phyloP scores from a whole-genome alignment of 352 stramenopile genomes.

The Phytophthora megakarya region DNA sequence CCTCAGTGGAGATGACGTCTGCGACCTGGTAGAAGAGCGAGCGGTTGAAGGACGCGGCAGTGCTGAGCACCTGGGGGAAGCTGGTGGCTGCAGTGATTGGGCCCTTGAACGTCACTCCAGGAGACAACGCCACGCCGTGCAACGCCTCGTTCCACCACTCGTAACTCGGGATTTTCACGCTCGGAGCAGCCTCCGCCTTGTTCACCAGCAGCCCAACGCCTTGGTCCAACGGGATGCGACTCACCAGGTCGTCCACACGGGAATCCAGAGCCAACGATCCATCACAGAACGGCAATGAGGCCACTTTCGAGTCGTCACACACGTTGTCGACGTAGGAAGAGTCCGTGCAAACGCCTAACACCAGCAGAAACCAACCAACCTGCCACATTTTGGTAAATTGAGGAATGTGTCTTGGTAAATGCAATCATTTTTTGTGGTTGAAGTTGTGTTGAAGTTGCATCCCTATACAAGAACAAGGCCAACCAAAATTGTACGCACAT shows the following conservation, averaged over 20 bases:
- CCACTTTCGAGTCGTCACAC: conserved; percentile 52
- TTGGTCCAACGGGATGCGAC: conserved; percentile 64
- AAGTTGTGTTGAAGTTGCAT: conserved; percentile 19
- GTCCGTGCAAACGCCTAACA: not conserved
- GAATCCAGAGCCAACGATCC: conserved; percentile 44
- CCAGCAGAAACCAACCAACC: conserved; percentile 10
- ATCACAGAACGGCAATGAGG: conserved; percentile 75
- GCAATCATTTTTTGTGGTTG: conserved; percentile 26
- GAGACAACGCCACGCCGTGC: conserved; percentile 82
- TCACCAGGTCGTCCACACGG: conserved; percentile 73
- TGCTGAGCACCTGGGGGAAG: conserved; percentile 87
- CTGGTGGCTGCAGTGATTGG: conserved; percentile 77
- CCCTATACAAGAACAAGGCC: conserved; percentile 25
- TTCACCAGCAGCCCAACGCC: conserved; percentile 75
- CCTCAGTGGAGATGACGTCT: conserved; percentile 83
- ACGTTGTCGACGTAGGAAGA: conserved; percentile 49
- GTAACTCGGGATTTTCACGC: conserved; percentile 66
- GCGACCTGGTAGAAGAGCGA: conserved; percentile 83
- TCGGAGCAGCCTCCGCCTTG: conserved; percentile 42
- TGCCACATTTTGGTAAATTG: conserved; percentile 23
- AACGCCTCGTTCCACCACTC: conserved; percentile 91
- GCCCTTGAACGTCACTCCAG: conserved; percentile 59
- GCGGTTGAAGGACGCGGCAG: conserved; percentile 87
- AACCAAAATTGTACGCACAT: no score
- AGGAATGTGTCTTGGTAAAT: conserved; percentile 16